Evolutionary conservation across 768 basidiomycete species (phyloP).

Genomic region (Rhizopogon vulgaris): DNA sequence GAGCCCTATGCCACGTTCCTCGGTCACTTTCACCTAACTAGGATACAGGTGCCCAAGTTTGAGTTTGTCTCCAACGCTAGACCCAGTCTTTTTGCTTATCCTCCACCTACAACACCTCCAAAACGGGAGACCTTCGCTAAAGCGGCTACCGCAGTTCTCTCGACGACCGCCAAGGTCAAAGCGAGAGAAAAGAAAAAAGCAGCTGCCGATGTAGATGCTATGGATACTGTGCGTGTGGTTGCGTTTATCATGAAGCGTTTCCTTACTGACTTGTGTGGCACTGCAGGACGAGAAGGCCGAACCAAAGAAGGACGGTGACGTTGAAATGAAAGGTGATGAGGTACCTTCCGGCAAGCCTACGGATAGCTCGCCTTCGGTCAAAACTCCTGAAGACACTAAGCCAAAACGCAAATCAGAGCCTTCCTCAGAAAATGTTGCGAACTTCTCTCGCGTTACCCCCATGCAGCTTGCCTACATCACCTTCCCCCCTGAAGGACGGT

Average conservation of each 20-base stretch:
- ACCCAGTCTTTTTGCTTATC: constrained; percentile 92
- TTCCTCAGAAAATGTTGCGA: constrained; percentile 65
- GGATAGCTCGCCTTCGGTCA: constrained; percentile 51
- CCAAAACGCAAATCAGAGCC: constrained; percentile 69
- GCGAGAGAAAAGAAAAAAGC: constrained; percentile 92
- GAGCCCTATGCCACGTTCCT: no score
- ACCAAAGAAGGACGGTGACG: constrained; percentile 52
- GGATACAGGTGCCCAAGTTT: constrained; percentile 80
- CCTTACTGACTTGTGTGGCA: constrained; percentile 10
- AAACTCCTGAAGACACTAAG: constrained; percentile 40
- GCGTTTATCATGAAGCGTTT: background rate
- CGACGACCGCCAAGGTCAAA: constrained; percentile 95
- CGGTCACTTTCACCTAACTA: background rate
- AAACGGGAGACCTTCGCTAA: constrained; percentile 91
- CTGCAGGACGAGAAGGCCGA: constrained; percentile 51
- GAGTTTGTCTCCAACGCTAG: constrained; percentile 86
- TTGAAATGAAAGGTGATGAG: constrained; percentile 77
- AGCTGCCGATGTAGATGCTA: constrained; percentile 69
- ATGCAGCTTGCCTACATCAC: constrained; percentile 80
- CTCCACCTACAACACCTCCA: constrained; percentile 75
- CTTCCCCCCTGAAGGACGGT: constrained; percentile 75
- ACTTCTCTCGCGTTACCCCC: constrained; percentile 91
- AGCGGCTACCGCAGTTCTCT: constrained; percentile 90
- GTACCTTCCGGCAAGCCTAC: constrained; percentile 36
- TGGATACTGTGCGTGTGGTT: constrained; percentile 64